These are phyloP conservation scores for Microbotryum violaceum DNA, from an alignment of 1,284 basidiomycete species.

Conservation along the genomic window DNA sequence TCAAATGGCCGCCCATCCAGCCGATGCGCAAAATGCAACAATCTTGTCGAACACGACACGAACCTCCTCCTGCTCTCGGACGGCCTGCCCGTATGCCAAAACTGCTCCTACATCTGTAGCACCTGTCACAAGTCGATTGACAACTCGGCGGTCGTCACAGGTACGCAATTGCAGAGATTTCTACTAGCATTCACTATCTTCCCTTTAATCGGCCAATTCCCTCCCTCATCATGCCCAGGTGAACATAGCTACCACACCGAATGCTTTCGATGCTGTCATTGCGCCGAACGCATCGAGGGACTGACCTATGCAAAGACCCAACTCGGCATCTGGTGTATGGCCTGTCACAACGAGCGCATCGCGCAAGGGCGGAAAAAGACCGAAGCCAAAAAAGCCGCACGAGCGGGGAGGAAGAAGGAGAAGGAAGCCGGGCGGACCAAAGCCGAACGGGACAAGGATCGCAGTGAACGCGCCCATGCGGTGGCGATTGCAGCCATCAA, in stretches of 20 bases:
- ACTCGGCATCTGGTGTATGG: constrained; percentile 86
- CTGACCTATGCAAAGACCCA: constrained; percentile 97
- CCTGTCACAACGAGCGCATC: constrained; percentile 93
- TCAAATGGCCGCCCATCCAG: constrained; percentile 7
- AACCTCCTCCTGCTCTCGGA: constrained; percentile 92
- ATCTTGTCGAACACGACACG: constrained; percentile 65
- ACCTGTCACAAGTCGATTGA: constrained; percentile 85
- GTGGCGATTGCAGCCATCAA: neutral
- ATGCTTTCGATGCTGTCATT: constrained; percentile 96
- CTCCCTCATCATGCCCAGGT: constrained; percentile 44
- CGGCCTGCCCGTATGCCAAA: constrained; percentile 90
- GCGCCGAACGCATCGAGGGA: constrained; percentile 89
- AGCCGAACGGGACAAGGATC: constrained; percentile 14
- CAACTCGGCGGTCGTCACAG: constrained; percentile 95
- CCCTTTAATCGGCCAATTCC: neutral
- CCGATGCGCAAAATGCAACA: constrained; percentile 49
- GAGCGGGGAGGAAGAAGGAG: constrained; percentile 18
- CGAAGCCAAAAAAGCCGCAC: constrained; percentile 54
- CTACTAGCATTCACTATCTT: neutral
- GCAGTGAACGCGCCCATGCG: constrained; percentile 1
- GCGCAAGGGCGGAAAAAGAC: constrained; percentile 82
- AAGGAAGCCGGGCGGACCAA: constrained; percentile 5
- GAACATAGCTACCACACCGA: constrained; percentile 98
- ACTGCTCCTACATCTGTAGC: constrained; percentile 92
- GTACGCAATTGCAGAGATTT: constrained; percentile 12